These are phyloP conservation scores for Amoebophrya sp. DNA, from an alignment of 169 alveolate genomes.

Conservation along the genomic window DNA sequence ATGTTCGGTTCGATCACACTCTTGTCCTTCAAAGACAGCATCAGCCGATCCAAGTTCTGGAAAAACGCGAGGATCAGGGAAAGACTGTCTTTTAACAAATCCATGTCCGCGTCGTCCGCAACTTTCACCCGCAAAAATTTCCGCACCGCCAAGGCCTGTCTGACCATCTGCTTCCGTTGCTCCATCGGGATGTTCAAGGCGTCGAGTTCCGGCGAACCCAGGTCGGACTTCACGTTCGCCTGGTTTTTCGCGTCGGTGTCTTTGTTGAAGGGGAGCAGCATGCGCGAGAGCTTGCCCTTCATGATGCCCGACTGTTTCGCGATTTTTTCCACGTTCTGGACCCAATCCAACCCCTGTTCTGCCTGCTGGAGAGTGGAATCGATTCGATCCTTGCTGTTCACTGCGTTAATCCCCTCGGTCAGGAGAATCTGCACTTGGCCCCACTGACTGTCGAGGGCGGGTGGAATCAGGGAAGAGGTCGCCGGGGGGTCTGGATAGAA, in stretches of 20 bases:
- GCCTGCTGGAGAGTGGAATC: not conserved
- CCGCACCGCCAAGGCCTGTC: not conserved
- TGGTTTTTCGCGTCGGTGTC: constrained; percentile 9
- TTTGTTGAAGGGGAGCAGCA: not conserved
- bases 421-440: constrained; percentile 5
- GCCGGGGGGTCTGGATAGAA: too few species aligned
- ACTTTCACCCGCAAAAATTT: not conserved
- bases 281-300: constrained; percentile 3
- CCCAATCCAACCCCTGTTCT: not conserved
- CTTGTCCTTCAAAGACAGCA: not conserved
- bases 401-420: not conserved
- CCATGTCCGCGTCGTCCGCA: constrained; percentile 13
- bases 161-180: not conserved
- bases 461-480: not conserved
- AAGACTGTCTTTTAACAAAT: not conserved
- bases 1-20: not conserved
- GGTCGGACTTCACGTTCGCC: not conserved
- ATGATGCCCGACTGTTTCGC: not conserved
- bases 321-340: not conserved
- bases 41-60: not conserved
- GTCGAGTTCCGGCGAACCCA: constrained; percentile 25
- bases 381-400: not conserved
- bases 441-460: not conserved
- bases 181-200: not conserved
- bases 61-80: not conserved